Evolutionary conservation across 768 basidiomycete genomes (phyloP).

Genomic region (Amanita inopinata): DNA sequence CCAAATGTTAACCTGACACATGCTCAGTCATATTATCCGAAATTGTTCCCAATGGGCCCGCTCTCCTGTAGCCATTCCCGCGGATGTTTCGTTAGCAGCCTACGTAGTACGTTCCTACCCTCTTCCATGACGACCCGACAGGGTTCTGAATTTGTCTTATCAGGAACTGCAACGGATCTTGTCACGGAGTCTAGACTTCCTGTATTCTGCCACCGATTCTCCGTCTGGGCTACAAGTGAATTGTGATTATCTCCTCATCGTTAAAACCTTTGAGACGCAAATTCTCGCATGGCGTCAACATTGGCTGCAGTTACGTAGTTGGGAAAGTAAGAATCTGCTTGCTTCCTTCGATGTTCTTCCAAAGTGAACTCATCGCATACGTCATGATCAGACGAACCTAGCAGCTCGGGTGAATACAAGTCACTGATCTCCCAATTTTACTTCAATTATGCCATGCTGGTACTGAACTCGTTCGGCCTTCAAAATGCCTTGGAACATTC

Average conservation of each 20-base stretch:
- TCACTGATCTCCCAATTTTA: conserved; percentile 58
- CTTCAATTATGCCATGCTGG: conserved; percentile 77
- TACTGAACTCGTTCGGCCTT: conserved; percentile 92
- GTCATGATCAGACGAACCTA: conserved; percentile 17
- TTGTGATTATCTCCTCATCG: conserved; percentile 77
- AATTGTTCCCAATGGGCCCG: conserved; percentile 69
- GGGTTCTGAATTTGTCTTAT: conserved; percentile 11
- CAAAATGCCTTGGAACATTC: conserved; percentile 88
- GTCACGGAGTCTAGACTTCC: conserved; percentile 79
- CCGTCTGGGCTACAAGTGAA: conserved; percentile 76
- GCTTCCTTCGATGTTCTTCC: not conserved
- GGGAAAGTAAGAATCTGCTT: conserved; percentile 20
- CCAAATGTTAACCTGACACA: conserved; percentile 10
- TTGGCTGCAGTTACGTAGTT: conserved; percentile 33
- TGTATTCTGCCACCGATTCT: conserved; percentile 76
- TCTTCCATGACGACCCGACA: not conserved
- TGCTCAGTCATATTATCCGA: conserved; percentile 72
- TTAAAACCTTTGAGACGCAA: conserved; percentile 79
- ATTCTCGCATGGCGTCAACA: conserved; percentile 47
- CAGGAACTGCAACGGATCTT: conserved; percentile 86
- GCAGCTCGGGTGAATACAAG: conserved; percentile 31
- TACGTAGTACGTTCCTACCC: conserved; percentile 53
- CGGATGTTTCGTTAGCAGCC: conserved; percentile 62
- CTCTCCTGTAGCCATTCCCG: conserved; percentile 48
- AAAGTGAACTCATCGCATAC: conserved; percentile 1